These are phyloP conservation scores for Thecaphora thlaspeos DNA, from an alignment of 1,284 basidiomycete genomes.

Conservation along the genomic window DNA sequence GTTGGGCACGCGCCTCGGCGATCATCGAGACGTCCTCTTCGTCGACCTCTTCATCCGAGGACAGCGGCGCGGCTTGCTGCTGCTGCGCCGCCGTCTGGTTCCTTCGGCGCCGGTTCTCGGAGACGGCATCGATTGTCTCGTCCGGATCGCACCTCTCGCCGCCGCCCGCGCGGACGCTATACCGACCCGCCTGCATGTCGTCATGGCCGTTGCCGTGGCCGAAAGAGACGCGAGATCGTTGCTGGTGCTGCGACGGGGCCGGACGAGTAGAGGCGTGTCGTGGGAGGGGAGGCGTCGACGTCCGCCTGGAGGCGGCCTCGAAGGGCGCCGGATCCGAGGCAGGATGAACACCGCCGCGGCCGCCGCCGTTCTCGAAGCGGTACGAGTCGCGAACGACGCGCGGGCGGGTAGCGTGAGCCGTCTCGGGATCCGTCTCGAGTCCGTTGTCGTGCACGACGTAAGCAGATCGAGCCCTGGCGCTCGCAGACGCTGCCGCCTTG, in stretches of 20 bases:
- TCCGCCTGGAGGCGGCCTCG: not conserved
- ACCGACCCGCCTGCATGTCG: no score
- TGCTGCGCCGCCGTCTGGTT: not conserved
- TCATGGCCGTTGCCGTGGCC: conserved; percentile 5
- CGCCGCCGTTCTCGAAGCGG: not conserved
- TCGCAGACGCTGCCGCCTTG: no score
- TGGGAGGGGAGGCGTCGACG: not conserved
- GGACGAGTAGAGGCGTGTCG: not conserved
- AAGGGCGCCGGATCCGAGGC: not conserved
- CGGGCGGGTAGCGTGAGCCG: not conserved
- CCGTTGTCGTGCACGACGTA: not conserved
- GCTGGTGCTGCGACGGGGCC: not conserved
- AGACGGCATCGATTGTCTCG: conserved; percentile 22
- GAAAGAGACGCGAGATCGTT: conserved; percentile 9
- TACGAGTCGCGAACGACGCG: not conserved
- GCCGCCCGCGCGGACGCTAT: no score
- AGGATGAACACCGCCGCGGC: no score
- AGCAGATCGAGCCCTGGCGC: not conserved
- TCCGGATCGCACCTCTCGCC: conserved; percentile 20
- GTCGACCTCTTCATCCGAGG: conserved; percentile 4
- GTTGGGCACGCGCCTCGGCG: conserved; percentile 18
- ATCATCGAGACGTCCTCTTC: conserved; percentile 34
- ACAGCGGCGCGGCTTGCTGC: not conserved
- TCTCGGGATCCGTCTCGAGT: not conserved
- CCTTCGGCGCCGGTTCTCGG: conserved; percentile 18